phyloP scores from a whole-genome alignment of 345 rosid genomes.

The Lenwebbia sp. region DNA sequence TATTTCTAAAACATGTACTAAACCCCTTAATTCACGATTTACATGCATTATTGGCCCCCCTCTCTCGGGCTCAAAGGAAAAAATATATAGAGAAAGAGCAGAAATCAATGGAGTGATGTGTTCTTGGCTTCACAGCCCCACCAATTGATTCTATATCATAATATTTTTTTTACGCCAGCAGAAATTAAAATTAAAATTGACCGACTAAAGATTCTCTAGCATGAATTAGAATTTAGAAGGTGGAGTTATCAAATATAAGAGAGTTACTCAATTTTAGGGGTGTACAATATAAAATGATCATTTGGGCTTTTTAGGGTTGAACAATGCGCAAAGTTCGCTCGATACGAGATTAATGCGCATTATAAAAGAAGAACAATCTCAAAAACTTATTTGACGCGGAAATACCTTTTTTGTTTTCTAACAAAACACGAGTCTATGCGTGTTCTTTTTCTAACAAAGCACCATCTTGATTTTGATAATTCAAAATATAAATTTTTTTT shows the following conservation, averaged over 20 bases:
- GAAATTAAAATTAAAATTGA: neutral
- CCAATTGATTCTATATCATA: neutral
- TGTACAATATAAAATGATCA: neutral
- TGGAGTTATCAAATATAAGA: neutral
- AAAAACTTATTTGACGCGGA: too few relatives aligned
- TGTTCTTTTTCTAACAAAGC: neutral
- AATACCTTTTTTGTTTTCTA: neutral
- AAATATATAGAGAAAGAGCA: neutral
- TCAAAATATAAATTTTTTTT: too few relatives aligned
- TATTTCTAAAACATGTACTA: neutral
- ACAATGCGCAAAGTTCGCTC: neutral
- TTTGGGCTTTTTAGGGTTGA: neutral
- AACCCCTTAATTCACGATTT: neutral
- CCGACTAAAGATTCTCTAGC: neutral
- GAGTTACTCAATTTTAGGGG: neutral
- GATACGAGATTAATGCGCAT: too few relatives aligned
- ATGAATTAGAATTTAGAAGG: neutral
- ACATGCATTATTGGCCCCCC: too few relatives aligned
- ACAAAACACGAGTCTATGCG: neutral
- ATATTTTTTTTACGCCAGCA: neutral
- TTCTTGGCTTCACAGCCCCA: neutral
- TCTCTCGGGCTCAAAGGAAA: neutral
- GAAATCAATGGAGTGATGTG: neutral
- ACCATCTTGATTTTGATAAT: neutral
- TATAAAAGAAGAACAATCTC: neutral